Evolutionary conservation across 2,329 filamentous ascomycete genomes (phyloP), one percentile per base, ranked within the genome.

Genomic region (Aquanectria penicillioides): DNA sequence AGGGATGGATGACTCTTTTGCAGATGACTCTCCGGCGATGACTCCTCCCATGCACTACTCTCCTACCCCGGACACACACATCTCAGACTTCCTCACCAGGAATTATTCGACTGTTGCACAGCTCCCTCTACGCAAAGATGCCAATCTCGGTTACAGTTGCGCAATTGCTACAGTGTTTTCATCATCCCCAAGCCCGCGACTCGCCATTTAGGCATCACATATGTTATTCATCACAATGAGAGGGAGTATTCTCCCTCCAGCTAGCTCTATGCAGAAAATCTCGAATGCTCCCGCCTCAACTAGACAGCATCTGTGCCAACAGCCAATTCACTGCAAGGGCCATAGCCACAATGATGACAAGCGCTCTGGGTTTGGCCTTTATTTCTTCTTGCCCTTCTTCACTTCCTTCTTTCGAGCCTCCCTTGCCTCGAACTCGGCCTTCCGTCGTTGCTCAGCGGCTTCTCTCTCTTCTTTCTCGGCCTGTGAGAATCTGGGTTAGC

Each of bases 381-480:
- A 78, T 68, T 78, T 78, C 73, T 80, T 82, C 75, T 84, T 84
- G 62, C 73, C 69, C 70, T 84, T 84, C 74, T 81, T 81, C 80
- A 71, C 81, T 81, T 23, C 84, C 73, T 78, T 79, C 78, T 85
- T 86, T 37, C 66, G 66, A 38, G 83, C 82, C 72, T 87, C 83
- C 67, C 74, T 81, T 2, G 80, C 82, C 34, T 86, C 83, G 28
- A 85, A 78, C 71, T 87, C 83, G 3, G 76, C 73, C 68, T 73
- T 79, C 65, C 80, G 80, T 9, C 73, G 73, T 65, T 78, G 79
- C 56, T 86, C 83, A 55, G 78, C 76, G 12, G 79, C 83, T 2
- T 86, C 84, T 41, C 69, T 78, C 71, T 86, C 84, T 69, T 87
- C 84, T 63, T 82, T 83, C 73, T 87, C 85, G 8, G 84, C 85